A percentile compares a stretch with the other conserved stretches of the same genome.
phyloP scores from a whole-genome alignment of 176 grass and related monocot species.

The Cocos nucifera region DNA sequence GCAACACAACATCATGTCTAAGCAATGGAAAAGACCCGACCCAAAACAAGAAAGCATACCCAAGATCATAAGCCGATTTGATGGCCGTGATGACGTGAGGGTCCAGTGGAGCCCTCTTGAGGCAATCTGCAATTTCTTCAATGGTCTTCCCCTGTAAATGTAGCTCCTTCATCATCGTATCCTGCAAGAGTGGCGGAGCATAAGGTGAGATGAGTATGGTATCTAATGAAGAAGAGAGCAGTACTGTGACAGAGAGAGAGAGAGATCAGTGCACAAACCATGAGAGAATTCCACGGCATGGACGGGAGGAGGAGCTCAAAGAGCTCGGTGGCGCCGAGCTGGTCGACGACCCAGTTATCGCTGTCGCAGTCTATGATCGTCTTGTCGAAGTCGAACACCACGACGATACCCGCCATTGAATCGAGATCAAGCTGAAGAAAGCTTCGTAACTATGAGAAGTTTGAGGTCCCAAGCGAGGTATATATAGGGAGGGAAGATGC shows the following conservation, averaged over 20 bases:
- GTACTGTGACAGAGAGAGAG: background rate
- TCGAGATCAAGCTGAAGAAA: background rate
- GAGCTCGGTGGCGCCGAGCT: slow-evolving; percentile 40
- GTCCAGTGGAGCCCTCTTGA: slow-evolving; percentile 36
- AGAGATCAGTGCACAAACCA: slow-evolving; percentile 17
- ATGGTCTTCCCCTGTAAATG: slow-evolving; percentile 34
- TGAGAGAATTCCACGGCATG: slow-evolving; percentile 83
- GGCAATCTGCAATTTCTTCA: slow-evolving; percentile 35
- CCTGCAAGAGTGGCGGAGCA: slow-evolving; percentile 14
- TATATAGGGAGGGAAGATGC: slow-evolving; percentile 53
- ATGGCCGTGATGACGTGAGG: slow-evolving; percentile 38
- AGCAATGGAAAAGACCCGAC: too few species aligned
- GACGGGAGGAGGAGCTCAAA: slow-evolving; percentile 83
- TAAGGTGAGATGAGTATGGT: background rate
- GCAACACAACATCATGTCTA: too few species aligned
- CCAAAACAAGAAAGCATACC: background rate
- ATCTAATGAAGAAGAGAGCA: background rate
- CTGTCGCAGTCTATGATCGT: slow-evolving; percentile 92
- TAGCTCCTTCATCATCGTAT: slow-evolving; percentile 59
- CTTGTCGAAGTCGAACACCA: slow-evolving; percentile 93
- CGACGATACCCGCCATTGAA: slow-evolving; percentile 34
- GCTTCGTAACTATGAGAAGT: background rate
- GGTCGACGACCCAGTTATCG: slow-evolving; percentile 73
- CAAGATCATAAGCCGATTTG: slow-evolving; percentile 40
- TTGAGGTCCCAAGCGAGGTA: slow-evolving; percentile 12